Base-by-base conservation (phyloP, 2,329 filamentous ascomycete species). In the Sporothrix euskadiensis region DNA sequence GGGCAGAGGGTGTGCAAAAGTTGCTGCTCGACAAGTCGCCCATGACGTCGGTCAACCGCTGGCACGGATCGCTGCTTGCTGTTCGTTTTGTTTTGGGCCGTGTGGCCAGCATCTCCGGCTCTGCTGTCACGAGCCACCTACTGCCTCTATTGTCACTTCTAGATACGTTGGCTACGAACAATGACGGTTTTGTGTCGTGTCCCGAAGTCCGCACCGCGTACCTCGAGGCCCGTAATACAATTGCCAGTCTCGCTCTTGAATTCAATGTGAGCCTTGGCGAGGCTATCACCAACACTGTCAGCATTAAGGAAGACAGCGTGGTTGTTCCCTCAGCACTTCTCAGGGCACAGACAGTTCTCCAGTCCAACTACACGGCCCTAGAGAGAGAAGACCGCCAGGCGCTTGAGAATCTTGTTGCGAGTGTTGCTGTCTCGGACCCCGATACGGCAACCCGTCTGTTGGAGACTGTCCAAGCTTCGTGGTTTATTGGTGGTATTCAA, bases 11-110 rank as follows among this genome's bases (percentile, higher is more conserved):
- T 0, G 78, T 89, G 4, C 79, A 78, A 35, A 74, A 75, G 16
- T 78, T 87, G 1, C 79, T 87, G 10, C 75, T 75, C 4, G 76
- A 79, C 7, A 78, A 80, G 0, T 78, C 78, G 0, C 78, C 79
- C 8, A 7, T 57, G 19, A 12, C 49, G 1, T 81, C 81, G 1
- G 82, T 85, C 59, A 91, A 92, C 75, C 81, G 83, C 41, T 78
- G 88, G 0, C 90, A 92, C 75, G 90, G 90, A 1, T 81, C 85
- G 2, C 82, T 91, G 0, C 77, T 91, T 69, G 84, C 87, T 0
- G 79, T 88, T 9, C 88, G 86, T 72, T 88, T 87, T 75, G 81
- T 90, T 1, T 78, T 91, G 41, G 87, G 89, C 75, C 84, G 76
- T 0, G 41, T 73, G 0, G 72, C 75, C 19, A 84, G 87, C 63